Percentiles rank a stretch among this genome's conserved stretches.
phyloP scores from a whole-genome alignment of 2,329 filamentous ascomycete species.

The Epichloe gansuensis region DNA sequence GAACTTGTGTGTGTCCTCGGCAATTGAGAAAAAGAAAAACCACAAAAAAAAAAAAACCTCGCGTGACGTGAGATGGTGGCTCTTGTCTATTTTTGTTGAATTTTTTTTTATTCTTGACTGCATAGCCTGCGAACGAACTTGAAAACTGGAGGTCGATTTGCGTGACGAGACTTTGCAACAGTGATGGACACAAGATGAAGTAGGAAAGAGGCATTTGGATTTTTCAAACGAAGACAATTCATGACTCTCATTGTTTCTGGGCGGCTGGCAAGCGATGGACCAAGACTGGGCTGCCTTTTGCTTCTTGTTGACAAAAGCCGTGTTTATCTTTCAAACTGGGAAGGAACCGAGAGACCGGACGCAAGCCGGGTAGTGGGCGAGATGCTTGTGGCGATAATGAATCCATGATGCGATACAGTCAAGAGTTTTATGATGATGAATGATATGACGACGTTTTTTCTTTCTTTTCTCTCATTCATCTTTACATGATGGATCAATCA shows the following conservation, averaged over 20 bases:
- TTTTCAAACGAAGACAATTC: neutral
- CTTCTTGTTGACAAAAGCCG: neutral
- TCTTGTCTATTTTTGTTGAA: neutral
- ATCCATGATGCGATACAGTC: conserved; percentile 1
- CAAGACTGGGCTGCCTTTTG: neutral
- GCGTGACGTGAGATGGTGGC: neutral
- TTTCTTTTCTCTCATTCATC: neutral
- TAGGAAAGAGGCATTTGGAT: neutral
- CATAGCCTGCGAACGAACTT: conserved; percentile 2
- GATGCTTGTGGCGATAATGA: neutral
- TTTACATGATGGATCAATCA: neutral
- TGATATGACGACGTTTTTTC: neutral
- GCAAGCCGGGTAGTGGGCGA: neutral
- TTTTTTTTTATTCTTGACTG: neutral
- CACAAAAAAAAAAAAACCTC: neutral
- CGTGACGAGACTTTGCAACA: neutral
- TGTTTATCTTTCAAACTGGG: neutral
- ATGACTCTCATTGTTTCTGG: neutral
- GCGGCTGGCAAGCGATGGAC: neutral
- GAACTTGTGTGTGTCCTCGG: no score
- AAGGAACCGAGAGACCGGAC: neutral
- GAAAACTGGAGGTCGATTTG: neutral
- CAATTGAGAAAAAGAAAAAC: no score
- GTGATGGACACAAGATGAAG: neutral
- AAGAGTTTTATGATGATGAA: conserved; percentile 4